phyloP scores from a whole-genome alignment of 331 rosid species.

The Acacia concinna region DNA sequence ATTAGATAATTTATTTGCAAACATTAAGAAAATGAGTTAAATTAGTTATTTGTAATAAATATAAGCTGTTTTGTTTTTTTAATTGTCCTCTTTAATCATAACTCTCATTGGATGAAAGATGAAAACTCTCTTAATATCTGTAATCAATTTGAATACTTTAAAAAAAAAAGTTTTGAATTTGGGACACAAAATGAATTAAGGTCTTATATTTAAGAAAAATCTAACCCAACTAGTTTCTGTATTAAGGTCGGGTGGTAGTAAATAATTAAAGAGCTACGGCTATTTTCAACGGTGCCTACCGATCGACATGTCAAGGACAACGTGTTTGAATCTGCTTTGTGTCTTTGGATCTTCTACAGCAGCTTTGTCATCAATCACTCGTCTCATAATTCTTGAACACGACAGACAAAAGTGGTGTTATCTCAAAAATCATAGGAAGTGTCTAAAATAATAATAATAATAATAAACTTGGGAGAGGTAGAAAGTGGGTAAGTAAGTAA shows the following conservation, averaged over 20 bases:
- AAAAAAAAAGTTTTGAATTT: no score
- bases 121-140: no score
- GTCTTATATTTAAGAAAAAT: no score
- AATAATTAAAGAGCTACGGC: not conserved
- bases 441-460: not conserved
- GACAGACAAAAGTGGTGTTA: not conserved
- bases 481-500: not conserved
- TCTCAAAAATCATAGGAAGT: not conserved
- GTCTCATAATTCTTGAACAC: conserved; percentile 49
- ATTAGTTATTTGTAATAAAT: no score
- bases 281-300: conserved; percentile 31
- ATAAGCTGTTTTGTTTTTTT: no score
- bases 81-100: no score
- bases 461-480: not conserved
- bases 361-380: conserved; percentile 37
- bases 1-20: no score
- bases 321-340: conserved; percentile 32
- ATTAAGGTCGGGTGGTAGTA: not conserved
- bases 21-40: no score
- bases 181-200: no score
- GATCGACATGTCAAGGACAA: conserved; percentile 64
- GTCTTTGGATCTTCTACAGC: conserved; percentile 25
- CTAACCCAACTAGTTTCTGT: no score
- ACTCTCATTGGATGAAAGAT: no score
- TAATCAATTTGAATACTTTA: no score